Base-by-base conservation (phyloP, 108 stramenopile genomes). In the Cylindrotheca fusiformis region DNA sequence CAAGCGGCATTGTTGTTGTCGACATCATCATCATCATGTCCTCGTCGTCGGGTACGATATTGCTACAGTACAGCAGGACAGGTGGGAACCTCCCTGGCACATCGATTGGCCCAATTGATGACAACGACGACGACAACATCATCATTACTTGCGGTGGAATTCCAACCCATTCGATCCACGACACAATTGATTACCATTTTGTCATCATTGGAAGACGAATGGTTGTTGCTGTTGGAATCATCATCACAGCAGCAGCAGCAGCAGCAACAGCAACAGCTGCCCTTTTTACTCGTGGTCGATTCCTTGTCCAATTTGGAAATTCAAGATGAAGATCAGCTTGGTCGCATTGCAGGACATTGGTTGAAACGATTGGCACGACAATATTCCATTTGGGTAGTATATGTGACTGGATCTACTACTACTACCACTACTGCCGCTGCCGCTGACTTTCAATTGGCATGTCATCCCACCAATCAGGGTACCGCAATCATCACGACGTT, bases 61-160 rank as follows among this genome's bases (percentile, higher is more conserved):
- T 44, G 24, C 26, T 23, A 23, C n/a, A 58, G 57, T 58, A 41
- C 12, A 6, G 57, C 33, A 5, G 57, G 57, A 20, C 57, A 58
- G 3, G 32, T 19, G 20, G 6, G 24, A 20, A 32, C 2, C 3
- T 18, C 24, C 17, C 41, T 58, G 32, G 57, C 57, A 32, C 33
- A 21, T 4, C 57, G 57, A n/a, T 23, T 41, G 36, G 6, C 36
- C 36, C 36, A 41, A 41, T 14, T 41, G 36, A 41, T 41, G 36
- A 10, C 36, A 14, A 6, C 36, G 6, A 10, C 36, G 6, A 10
- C 36, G 6, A 6, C 36, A 10, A 10, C 14, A 6, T 41, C 36
- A 10, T 41, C 36, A 41, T 41, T 41, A 14, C 10, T 10, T 10
- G 14, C 6, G 36, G 36, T 41, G 10, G 36, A 41, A 41, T 41